Conservation (phyloP, 1,284 basidiomycete species). For the Vanrija sp. region DNA sequence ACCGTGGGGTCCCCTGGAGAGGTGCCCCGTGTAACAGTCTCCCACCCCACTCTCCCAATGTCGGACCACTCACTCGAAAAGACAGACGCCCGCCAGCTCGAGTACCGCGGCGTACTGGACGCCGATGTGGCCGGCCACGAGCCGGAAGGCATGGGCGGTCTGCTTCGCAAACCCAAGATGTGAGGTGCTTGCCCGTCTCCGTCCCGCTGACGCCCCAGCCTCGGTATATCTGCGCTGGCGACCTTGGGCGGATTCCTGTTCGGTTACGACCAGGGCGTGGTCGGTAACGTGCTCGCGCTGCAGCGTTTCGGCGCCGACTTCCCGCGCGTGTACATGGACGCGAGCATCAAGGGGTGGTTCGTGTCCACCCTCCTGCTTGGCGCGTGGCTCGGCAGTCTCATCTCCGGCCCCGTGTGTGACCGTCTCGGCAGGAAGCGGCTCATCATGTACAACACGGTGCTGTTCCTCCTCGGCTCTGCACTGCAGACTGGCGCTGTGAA, state of each 20-base stretch:
- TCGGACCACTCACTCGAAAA: too few relatives aligned
- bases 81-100: too few relatives aligned
- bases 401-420: constrained; percentile 26
- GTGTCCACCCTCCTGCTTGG: constrained; percentile 20
- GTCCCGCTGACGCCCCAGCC: not conserved
- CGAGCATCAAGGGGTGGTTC: constrained; percentile 14
- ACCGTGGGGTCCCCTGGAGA: too few relatives aligned
- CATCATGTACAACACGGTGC: constrained; percentile 27
- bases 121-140: too few relatives aligned
- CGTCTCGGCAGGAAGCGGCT: constrained; percentile 15
- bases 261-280: constrained; percentile 18
- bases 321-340: constrained; percentile 9
- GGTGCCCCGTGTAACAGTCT: too few relatives aligned
- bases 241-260: constrained; percentile 13
- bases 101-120: too few relatives aligned
- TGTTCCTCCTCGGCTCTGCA: constrained; percentile 56
- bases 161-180: too few relatives aligned
- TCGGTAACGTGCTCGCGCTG: constrained; percentile 18
- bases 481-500: constrained; percentile 49
- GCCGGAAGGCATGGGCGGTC: too few relatives aligned
- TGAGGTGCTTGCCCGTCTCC: too few relatives aligned
- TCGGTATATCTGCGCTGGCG: constrained; percentile 4
- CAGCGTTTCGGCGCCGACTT: constrained; percentile 18
- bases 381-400: constrained; percentile 20
- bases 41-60: too few relatives aligned